Evolutionary conservation across 495 filamentous ascomycete species (phyloP).

Genomic region (Penicillium ochrochloron): DNA sequence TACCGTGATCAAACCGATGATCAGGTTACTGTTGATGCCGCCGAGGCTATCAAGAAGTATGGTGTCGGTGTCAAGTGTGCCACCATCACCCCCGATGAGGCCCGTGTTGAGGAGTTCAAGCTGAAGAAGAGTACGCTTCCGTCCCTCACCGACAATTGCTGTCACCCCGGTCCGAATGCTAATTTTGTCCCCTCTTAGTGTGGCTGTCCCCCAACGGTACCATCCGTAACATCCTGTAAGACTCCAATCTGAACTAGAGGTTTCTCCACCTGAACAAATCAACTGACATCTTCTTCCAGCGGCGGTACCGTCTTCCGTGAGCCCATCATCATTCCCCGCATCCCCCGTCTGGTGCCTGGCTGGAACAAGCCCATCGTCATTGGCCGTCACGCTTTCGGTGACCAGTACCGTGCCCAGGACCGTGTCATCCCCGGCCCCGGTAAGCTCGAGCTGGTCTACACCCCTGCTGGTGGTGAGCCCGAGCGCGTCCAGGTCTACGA

Average conservation of each 20-base stretch:
- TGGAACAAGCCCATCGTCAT: slow-evolving; percentile 99
- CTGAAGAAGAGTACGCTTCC: slow-evolving; percentile 84
- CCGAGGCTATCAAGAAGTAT: slow-evolving; percentile 98
- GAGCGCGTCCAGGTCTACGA: slow-evolving; percentile 88
- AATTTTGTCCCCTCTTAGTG: slow-evolving; percentile 59
- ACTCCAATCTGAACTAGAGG: slow-evolving; percentile 5
- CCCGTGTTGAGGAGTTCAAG: slow-evolving; percentile 94
- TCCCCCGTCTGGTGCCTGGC: slow-evolving; percentile 90
- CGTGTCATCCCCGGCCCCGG: slow-evolving; percentile 77
- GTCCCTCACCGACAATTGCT: neutral
- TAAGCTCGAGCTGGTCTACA: slow-evolving; percentile 92
- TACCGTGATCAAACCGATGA: slow-evolving; percentile 96
- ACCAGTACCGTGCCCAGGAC: slow-evolving; percentile 98
- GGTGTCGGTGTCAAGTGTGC: slow-evolving; percentile 98
- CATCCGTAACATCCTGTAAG: slow-evolving; percentile 85
- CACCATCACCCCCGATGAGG: slow-evolving; percentile 98
- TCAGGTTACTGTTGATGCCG: slow-evolving; percentile 90
- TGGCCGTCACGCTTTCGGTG: slow-evolving; percentile 96
- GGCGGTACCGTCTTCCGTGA: slow-evolving; percentile 98
- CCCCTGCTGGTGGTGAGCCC: slow-evolving; percentile 78
- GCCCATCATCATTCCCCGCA: slow-evolving; percentile 91
- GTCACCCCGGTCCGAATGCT: slow-evolving; percentile 12
- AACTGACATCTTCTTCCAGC: slow-evolving; percentile 33
- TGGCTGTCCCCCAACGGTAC: slow-evolving; percentile 99
- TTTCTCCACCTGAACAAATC: neutral